A percentile compares a stretch with the other conserved stretches of the same genome.
Conservation (phyloP, 768 basidiomycete genomes). For the Lentinus brumalis region DNA sequence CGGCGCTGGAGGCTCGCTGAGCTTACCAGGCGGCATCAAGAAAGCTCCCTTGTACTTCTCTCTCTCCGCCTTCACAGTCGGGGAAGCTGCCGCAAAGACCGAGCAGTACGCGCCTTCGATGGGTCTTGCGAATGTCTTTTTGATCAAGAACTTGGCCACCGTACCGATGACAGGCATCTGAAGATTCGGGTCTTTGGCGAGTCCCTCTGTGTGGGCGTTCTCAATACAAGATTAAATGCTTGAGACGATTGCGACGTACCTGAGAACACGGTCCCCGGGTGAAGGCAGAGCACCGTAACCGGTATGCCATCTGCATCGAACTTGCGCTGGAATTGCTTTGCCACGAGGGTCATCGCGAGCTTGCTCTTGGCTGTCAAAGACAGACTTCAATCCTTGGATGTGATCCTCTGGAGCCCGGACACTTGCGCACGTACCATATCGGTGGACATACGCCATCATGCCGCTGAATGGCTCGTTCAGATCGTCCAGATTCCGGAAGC, state of each 20-base stretch:
- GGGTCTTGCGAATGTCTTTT: slow-evolving; percentile 31
- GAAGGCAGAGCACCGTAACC: slow-evolving; percentile 44
- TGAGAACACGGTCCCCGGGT: slow-evolving; percentile 46
- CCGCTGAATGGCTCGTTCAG: slow-evolving; percentile 28
- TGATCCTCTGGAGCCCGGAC: not conserved
- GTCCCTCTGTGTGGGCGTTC: slow-evolving; percentile 13
- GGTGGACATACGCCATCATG: slow-evolving; percentile 13
- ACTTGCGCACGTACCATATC: slow-evolving; percentile 22
- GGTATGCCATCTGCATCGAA: slow-evolving; percentile 38
- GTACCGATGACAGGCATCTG: slow-evolving; percentile 1
- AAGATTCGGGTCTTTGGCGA: slow-evolving; percentile 5
- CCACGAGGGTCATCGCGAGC: slow-evolving; percentile 52
- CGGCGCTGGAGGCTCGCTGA: slow-evolving; percentile 27
- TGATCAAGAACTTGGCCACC: slow-evolving; percentile 20
- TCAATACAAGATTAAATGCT: not conserved
- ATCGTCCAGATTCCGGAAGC: slow-evolving; percentile 27
- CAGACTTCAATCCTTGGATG: not conserved
- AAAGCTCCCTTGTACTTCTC: slow-evolving; percentile 41
- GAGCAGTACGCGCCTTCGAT: slow-evolving; percentile 39
- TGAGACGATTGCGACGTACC: slow-evolving; percentile 22
- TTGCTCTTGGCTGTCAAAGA: slow-evolving; percentile 47
- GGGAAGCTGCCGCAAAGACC: slow-evolving; percentile 44
- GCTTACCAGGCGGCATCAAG: slow-evolving; percentile 36
- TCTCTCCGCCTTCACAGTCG: slow-evolving; percentile 33
- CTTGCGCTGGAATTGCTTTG: slow-evolving; percentile 49